Percentiles rank a stretch among this genome's conserved stretches.
Conservation (phyloP, 441 rosid species). For the Euphorbia celastroides region DNA sequence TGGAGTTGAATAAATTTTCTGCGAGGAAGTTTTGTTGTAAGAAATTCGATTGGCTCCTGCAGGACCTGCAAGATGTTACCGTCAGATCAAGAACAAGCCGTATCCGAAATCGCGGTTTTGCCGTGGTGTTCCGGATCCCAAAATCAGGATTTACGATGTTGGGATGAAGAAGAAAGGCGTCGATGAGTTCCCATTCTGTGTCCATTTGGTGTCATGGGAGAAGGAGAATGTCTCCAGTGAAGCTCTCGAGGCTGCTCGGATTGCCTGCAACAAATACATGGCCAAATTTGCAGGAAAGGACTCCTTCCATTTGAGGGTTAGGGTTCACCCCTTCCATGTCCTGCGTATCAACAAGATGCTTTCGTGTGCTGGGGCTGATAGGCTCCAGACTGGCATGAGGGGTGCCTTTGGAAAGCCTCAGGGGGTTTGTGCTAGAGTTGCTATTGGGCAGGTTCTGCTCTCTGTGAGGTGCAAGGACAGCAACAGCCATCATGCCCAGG, state of each 20-base stretch:
- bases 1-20: not conserved
- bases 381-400: conserved; percentile 84
- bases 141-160: conserved; percentile 86
- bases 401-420: conserved; percentile 58
- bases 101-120: conserved; percentile 79
- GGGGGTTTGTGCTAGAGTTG: conserved; percentile 50
- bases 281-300: conserved; percentile 82
- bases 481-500: conserved; percentile 80
- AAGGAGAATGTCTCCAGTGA: conserved; percentile 89
- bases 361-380: conserved; percentile 96
- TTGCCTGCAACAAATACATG: conserved; percentile 95
- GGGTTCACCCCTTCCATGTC: conserved; percentile 94
- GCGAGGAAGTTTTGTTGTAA: not conserved
- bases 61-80: conserved; percentile 94
- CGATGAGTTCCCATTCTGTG: conserved; percentile 88
- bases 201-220: conserved; percentile 89
- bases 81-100: conserved; percentile 86
- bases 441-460: conserved; percentile 78
- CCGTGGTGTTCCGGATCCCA: conserved; percentile 91
- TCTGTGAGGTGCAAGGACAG: conserved; percentile 84
- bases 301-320: conserved; percentile 82
- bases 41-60: not conserved
- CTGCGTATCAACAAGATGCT: conserved; percentile 93
- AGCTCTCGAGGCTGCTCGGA: conserved; percentile 87
- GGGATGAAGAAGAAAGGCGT: conserved; percentile 95